Evolutionary conservation across 2,329 filamentous ascomycete species (phyloP).

Genomic region (Ophiostoma sp.): DNA sequence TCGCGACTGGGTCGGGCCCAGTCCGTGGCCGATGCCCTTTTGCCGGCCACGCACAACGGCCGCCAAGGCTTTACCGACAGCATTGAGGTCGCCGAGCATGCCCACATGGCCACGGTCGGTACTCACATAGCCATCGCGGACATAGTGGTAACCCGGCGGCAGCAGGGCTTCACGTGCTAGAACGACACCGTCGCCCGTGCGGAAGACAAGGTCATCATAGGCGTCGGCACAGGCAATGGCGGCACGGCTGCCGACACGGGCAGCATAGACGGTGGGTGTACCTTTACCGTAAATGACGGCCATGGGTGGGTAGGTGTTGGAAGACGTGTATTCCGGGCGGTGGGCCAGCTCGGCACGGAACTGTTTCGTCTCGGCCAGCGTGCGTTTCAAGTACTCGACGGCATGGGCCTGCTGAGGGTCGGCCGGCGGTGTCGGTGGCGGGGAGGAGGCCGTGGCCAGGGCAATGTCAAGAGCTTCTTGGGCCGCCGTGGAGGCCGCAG

Average conservation of each 20-base stretch:
- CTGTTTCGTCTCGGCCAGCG: constrained; percentile 65
- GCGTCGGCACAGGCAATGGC: constrained; percentile 73
- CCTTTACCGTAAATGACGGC: constrained; percentile 84
- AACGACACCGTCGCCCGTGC: constrained; percentile 85
- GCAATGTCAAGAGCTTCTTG: background rate
- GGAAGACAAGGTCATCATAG: constrained; percentile 85
- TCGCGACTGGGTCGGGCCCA: background rate
- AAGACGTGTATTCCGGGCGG: constrained; percentile 54
- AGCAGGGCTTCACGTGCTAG: constrained; percentile 83
- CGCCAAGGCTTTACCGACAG: constrained; percentile 71
- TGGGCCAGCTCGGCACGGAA: constrained; percentile 78
- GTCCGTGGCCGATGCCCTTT: constrained; percentile 70
- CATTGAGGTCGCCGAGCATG: constrained; percentile 79
- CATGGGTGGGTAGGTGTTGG: constrained; percentile 79
- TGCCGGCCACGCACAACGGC: constrained; percentile 66
- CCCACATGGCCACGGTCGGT: constrained; percentile 87
- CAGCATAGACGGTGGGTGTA: constrained; percentile 81
- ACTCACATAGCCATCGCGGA: constrained; percentile 70
- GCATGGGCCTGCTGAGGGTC: constrained; percentile 56
- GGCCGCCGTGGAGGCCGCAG: background rate
- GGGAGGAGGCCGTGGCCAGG: background rate
- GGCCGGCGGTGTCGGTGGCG: constrained; percentile 31
- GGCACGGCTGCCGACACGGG: constrained; percentile 70
- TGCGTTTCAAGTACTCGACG: constrained; percentile 70
- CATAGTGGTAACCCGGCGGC: constrained; percentile 74